Percentiles rank a stretch among this genome's conserved stretches.
Evolutionary conservation across 2,329 filamentous ascomycete species (phyloP).

Genomic region (Hymenoscyphus fructigenus): DNA sequence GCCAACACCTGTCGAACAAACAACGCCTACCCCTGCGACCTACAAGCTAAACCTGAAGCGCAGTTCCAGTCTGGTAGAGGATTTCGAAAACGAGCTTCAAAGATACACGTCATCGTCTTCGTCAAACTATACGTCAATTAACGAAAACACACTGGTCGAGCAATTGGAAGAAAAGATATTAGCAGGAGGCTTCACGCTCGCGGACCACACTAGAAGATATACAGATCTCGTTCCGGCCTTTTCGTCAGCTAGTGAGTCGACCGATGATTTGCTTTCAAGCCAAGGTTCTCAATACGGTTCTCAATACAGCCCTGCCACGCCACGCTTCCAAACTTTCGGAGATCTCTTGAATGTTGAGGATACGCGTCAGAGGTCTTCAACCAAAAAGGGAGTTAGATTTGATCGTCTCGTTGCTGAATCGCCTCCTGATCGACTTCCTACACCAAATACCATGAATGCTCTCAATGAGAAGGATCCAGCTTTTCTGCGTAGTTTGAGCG

Average conservation of each 20-base stretch:
- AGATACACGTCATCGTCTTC: not conserved
- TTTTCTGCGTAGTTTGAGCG: slow-evolving; percentile 16
- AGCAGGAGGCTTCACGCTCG: not conserved
- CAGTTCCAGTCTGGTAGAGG: slow-evolving; percentile 14
- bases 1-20: not conserved
- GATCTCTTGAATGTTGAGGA: not conserved
- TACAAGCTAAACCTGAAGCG: slow-evolving; percentile 9
- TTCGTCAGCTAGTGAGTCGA: not conserved
- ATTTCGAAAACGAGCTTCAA: slow-evolving; percentile 10
- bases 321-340: slow-evolving; percentile 4
- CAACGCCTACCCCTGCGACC: not conserved
- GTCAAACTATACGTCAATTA: slow-evolving; percentile 9
- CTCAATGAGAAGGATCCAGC: slow-evolving; percentile 26
- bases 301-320: slow-evolving; percentile 4
- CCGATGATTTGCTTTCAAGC: not conserved
- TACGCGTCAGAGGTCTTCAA: not conserved
- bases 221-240: not conserved
- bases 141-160: not conserved
- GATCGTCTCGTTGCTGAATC: not conserved
- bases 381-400: not conserved
- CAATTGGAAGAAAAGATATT: slow-evolving; percentile 1
- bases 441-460: slow-evolving; percentile 19
- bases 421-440: not conserved
- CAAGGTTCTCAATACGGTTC: not conserved
- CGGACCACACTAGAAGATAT: not conserved